These are phyloP conservation scores for Naganishia randhawae DNA, from an alignment of 768 basidiomycete genomes.

Conservation along the genomic window DNA sequence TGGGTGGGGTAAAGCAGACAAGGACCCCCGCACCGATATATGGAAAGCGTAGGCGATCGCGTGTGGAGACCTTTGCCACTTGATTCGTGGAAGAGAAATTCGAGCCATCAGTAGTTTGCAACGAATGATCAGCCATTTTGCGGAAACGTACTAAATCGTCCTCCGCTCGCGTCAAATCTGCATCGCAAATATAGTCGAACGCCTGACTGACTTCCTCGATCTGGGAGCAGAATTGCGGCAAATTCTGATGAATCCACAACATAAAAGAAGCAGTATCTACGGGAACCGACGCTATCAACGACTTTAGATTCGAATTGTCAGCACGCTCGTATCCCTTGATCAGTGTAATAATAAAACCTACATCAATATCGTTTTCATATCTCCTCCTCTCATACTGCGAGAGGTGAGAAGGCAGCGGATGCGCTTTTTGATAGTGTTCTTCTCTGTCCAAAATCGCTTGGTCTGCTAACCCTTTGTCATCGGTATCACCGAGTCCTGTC, in stretches of 20 bases:
- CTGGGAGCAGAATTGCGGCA: conserved; percentile 73
- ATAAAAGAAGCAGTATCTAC: conserved; percentile 86
- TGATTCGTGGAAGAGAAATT: background rate
- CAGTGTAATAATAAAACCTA: conserved; percentile 40
- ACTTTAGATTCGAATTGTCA: conserved; percentile 53
- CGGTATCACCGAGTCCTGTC: conserved; percentile 17
- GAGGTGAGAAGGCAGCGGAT: conserved; percentile 61
- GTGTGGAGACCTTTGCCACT: conserved; percentile 49
- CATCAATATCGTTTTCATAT: conserved; percentile 75
- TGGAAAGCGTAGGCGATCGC: conserved; percentile 70
- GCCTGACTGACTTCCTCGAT: conserved; percentile 58
- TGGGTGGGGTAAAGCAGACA: conserved; percentile 84
- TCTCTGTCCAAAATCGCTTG: background rate
- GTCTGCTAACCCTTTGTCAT: background rate
- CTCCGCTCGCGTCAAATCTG: conserved; percentile 49
- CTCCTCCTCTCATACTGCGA: conserved; percentile 61
- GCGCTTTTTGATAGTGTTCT: background rate
- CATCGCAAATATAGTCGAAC: conserved; percentile 41
- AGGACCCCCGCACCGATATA: conserved; percentile 69
- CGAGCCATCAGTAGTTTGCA: background rate
- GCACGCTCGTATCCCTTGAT: background rate
- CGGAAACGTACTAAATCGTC: conserved; percentile 45
- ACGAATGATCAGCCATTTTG: background rate
- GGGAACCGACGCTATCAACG: conserved; percentile 63
- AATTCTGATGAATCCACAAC: conserved; percentile 91